phyloP scores from a whole-genome alignment of 176 grass and related monocot species.

The Triticum monococcum region DNA sequence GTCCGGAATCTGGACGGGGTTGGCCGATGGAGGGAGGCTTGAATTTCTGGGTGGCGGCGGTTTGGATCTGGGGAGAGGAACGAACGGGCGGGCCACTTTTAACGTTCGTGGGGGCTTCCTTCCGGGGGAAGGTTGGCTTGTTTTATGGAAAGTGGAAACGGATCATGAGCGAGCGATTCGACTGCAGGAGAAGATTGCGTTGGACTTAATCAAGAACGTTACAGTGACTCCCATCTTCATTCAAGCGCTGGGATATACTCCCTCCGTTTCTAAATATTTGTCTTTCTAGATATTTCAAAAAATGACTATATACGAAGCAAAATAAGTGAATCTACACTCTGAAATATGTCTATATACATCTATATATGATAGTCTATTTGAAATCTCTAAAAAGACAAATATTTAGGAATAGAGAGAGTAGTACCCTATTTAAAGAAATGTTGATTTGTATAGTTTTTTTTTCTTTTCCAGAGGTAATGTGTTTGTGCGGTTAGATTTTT shows the following conservation, averaged over 20 bases:
- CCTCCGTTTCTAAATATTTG: too few relatives aligned
- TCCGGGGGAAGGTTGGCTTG: background rate
- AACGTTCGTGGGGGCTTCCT: background rate
- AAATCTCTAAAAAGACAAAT: too few relatives aligned
- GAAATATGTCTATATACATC: too few relatives aligned
- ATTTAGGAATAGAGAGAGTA: too few relatives aligned
- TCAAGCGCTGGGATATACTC: background rate
- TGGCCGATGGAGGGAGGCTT: background rate
- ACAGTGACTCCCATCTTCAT: background rate
- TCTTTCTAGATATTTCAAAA: too few relatives aligned
- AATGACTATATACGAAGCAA: too few relatives aligned
- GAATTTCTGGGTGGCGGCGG: background rate
- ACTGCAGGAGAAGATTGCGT: background rate
- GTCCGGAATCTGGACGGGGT: background rate
- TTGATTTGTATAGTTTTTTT: too few relatives aligned
- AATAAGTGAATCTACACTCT: too few relatives aligned
- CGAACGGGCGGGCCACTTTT: background rate
- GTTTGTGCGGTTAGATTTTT: too few relatives aligned
- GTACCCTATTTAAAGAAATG: too few relatives aligned
- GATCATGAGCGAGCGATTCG: background rate
- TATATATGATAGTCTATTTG: too few relatives aligned
- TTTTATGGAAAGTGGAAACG: constrained; percentile 3
- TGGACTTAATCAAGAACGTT: background rate
- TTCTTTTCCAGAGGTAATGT: too few relatives aligned
- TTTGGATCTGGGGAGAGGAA: background rate